Conservation (phyloP, 140 eudicot species). For the Artemisia princeps region DNA sequence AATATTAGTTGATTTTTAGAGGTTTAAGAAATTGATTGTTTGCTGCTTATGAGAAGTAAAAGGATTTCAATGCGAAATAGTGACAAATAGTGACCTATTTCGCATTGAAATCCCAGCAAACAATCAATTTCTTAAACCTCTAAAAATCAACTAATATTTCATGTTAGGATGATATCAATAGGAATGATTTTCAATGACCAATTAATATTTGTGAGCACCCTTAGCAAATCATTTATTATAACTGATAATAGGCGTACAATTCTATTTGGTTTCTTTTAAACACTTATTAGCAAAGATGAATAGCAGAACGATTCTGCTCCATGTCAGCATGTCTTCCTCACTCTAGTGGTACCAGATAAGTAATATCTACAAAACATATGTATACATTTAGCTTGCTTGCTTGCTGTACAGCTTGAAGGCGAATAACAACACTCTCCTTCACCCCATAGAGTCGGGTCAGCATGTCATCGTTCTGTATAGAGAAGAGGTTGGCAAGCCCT, state of each 20-base stretch:
- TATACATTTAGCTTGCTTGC: conserved; percentile 22
- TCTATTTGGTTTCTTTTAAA: not conserved
- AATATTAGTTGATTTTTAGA: too few relatives aligned
- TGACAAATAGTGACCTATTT: too few relatives aligned
- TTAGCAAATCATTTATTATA: conserved; percentile 8
- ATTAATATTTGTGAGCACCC: not conserved
- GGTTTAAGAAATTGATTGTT: too few relatives aligned
- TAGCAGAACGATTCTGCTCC: not conserved
- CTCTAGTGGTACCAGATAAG: conserved; percentile 3
- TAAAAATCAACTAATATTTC: too few relatives aligned
- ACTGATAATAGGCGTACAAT: not conserved
- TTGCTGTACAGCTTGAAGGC: not conserved
- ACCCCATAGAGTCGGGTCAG: conserved; percentile 31
- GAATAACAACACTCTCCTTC: conserved; percentile 1
- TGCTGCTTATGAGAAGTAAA: too few relatives aligned
- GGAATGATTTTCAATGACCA: not conserved
- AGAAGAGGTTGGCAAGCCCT: conserved; percentile 37
- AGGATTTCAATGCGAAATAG: too few relatives aligned
- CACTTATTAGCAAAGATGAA: conserved; percentile 16
- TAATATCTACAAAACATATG: conserved; percentile 18
- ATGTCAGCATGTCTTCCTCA: not conserved
- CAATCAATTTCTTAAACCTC: too few relatives aligned
- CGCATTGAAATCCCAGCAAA: too few relatives aligned
- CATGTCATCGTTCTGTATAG: conserved; percentile 54
- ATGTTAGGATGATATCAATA: too few relatives aligned